Evolutionary conservation across 805 yeast genomes (phyloP).

Genomic region (Teunomyces atbi): DNA sequence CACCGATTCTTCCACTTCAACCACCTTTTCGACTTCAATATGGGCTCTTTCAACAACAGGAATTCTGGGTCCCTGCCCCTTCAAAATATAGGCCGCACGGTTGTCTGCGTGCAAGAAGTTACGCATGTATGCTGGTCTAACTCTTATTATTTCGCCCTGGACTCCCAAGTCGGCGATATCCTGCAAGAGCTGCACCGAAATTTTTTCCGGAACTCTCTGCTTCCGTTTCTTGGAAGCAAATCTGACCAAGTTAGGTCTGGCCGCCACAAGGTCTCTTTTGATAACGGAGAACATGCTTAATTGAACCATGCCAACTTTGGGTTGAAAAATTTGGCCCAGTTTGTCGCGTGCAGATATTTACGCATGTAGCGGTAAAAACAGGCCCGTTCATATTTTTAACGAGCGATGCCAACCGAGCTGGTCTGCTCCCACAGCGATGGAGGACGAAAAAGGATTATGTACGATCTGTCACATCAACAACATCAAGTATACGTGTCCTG

Average conservation of each 20-base stretch:
- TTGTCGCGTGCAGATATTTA: constrained; percentile 2
- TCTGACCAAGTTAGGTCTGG: constrained; percentile 11
- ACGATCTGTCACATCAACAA: constrained; percentile 33
- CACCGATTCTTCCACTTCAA: constrained; percentile 1
- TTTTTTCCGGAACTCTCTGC: constrained; percentile 35
- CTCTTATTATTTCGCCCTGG: constrained; percentile 71
- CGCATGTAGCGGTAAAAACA: not conserved
- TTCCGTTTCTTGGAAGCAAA: constrained; percentile 9
- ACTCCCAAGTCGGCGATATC: constrained; percentile 65
- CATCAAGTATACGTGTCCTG: constrained; percentile 77
- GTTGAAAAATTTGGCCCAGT: constrained; percentile 3
- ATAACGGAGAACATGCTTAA: not conserved
- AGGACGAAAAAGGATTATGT: constrained; percentile 18
- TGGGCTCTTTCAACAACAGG: constrained; percentile 35
- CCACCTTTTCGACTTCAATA: constrained; percentile 2
- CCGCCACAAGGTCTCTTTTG: constrained; percentile 3
- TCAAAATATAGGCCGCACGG: constrained; percentile 68
- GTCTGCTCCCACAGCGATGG: constrained; percentile 5
- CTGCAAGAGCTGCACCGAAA: constrained; percentile 71
- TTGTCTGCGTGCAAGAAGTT: constrained; percentile 67
- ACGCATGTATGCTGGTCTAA: constrained; percentile 80
- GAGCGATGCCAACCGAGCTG: constrained; percentile 1
- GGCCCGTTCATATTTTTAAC: not conserved
- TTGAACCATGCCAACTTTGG: not conserved
- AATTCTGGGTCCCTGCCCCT: constrained; percentile 34